Evolutionary conservation across 1,284 basidiomycete genomes (phyloP).

Genomic region (Paramarasmius palmivorus): DNA sequence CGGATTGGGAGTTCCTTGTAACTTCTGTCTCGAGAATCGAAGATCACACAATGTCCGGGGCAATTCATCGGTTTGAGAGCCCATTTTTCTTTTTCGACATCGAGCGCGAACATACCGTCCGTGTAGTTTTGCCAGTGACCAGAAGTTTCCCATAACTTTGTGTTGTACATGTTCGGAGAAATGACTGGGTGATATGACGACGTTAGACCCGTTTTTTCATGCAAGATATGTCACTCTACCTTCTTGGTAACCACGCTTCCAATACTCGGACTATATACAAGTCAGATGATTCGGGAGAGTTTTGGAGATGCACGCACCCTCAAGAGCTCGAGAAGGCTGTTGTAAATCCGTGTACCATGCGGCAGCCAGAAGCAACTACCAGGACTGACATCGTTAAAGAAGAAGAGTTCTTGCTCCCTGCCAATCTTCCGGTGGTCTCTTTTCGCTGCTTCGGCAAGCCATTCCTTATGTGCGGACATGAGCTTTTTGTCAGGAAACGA

Average conservation of each 20-base stretch:
- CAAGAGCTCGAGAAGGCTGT: conserved; percentile 89
- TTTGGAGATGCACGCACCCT: conserved; percentile 55
- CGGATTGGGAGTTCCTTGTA: conserved; percentile 97
- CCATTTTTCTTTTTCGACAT: conserved; percentile 95
- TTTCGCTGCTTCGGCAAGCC: conserved; percentile 95
- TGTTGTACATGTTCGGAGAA: conserved; percentile 97
- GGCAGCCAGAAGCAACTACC: conserved; percentile 98
- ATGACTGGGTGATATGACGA: conserved; percentile 61
- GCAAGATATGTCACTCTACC: conserved; percentile 36
- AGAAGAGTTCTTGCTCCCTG: conserved; percentile 97
- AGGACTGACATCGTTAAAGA: conserved; percentile 96
- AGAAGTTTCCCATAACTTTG: conserved; percentile 97
- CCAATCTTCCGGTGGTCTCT: conserved; percentile 97
- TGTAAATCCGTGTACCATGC: conserved; percentile 97
- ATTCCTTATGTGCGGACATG: conserved; percentile 93
- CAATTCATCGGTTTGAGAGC: conserved; percentile 99
- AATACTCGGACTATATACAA: conserved; percentile 66
- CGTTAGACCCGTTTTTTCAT: conserved; percentile 1
- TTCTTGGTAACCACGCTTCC: conserved; percentile 87
- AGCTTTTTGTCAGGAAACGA: conserved; percentile 99
- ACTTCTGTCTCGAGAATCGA: conserved; percentile 91
- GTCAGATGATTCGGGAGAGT: no score
- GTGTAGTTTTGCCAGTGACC: conserved; percentile 99
- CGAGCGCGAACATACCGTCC: conserved; percentile 96
- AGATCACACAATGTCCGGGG: conserved; percentile 96